Evolutionary conservation across 129 eudicot genomes (phyloP).

Genomic region (Heracleum sosnowskyi): DNA sequence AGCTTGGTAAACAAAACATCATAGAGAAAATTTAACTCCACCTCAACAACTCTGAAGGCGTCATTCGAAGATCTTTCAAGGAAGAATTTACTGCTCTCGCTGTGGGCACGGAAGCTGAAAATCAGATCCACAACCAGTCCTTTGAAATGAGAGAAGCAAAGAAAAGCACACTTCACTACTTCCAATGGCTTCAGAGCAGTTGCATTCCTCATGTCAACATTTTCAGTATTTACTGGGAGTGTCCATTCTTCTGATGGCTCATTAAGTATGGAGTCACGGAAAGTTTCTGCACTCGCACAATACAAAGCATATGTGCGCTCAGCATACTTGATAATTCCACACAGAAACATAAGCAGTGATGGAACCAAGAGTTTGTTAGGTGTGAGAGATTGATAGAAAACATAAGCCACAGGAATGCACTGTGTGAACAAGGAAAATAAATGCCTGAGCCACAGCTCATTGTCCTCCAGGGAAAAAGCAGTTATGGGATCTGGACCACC

Average conservation of each 20-base stretch:
- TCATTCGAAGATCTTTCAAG: conserved; percentile 25
- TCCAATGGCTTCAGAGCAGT: conserved; percentile 12
- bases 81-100: conserved; percentile 42
- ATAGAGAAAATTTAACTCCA: conserved; percentile 50
- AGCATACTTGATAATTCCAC: neutral
- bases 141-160: conserved; percentile 30
- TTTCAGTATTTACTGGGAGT: neutral
- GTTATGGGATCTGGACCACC: conserved; percentile 63
- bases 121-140: conserved; percentile 46
- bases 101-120: conserved; percentile 32
- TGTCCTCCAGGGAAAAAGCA: conserved; percentile 51
- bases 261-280: conserved; percentile 39
- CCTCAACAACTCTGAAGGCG: conserved; percentile 45
- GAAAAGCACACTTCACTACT: conserved; percentile 38
- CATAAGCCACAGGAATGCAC: neutral
- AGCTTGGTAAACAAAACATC: conserved; percentile 53
- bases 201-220: neutral
- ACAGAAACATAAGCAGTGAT: neutral
- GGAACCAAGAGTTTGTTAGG: neutral
- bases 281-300: conserved; percentile 35
- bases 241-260: conserved; percentile 22
- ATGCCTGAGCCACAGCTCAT: conserved; percentile 59
- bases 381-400: neutral
- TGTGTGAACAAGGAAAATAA: conserved; percentile 33
- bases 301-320: conserved; percentile 42